Evolutionary conservation across 495 filamentous ascomycete genomes (phyloP).

Genomic region (Rostrohypoxylon terebratum): DNA sequence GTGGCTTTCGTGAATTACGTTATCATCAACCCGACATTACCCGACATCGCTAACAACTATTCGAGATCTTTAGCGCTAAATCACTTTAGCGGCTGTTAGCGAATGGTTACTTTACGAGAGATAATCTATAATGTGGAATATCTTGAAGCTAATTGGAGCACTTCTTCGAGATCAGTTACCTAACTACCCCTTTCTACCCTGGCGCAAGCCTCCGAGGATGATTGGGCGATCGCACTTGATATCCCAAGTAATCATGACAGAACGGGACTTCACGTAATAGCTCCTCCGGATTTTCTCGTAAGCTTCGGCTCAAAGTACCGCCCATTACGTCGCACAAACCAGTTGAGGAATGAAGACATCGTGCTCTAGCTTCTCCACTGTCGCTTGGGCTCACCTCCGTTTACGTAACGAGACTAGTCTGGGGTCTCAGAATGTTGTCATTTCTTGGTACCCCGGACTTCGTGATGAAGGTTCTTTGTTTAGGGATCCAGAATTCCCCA

Average conservation of each 20-base stretch:
- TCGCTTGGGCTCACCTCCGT: constrained; percentile 29
- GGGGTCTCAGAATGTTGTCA: constrained; percentile 16
- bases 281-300: constrained; percentile 25
- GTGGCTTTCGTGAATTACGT: constrained; percentile 22
- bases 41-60: constrained; percentile 36
- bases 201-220: not conserved
- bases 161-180: constrained; percentile 12
- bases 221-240: constrained; percentile 19
- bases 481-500: constrained; percentile 19
- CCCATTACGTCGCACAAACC: constrained; percentile 32
- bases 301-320: constrained; percentile 14
- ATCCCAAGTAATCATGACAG: not conserved
- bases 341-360: constrained; percentile 20
- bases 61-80: constrained; percentile 18
- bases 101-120: constrained; percentile 30
- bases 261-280: constrained; percentile 19
- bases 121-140: constrained; percentile 20
- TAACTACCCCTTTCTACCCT: not conserved
- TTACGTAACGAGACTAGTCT: constrained; percentile 39
- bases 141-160: constrained; percentile 31
- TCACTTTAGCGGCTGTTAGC: constrained; percentile 18
- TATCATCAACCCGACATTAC: constrained; percentile 35
- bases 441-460: constrained; percentile 16
- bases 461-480: constrained; percentile 17
- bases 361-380: constrained; percentile 29